phyloP scores from a whole-genome alignment of 1,284 basidiomycete species.

The Cutaneotrichosporon spelunceum region DNA sequence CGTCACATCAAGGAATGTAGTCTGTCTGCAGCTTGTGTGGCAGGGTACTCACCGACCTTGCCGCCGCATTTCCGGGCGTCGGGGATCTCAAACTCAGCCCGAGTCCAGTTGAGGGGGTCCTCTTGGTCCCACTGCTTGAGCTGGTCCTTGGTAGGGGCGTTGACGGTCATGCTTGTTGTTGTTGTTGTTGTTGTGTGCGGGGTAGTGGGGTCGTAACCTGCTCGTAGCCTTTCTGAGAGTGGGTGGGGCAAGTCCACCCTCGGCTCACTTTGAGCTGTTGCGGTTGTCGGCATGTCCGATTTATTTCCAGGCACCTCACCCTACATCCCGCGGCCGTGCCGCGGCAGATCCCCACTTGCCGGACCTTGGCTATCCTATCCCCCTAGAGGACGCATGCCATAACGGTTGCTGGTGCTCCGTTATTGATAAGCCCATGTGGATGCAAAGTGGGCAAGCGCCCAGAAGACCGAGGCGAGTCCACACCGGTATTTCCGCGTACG shows the following conservation, averaged over 20 bases:
- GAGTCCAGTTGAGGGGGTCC: slow-evolving; percentile 49
- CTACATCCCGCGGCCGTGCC: not conserved
- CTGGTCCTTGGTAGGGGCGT: slow-evolving; percentile 23
- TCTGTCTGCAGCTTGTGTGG: not conserved
- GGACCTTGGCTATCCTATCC: not conserved
- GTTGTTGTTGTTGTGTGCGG: not conserved
- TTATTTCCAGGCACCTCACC: not conserved
- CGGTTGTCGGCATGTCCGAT: not conserved
- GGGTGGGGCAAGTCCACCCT: not conserved
- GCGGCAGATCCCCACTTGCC: not conserved
- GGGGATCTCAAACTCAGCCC: slow-evolving; percentile 50
- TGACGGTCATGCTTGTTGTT: slow-evolving; percentile 11
- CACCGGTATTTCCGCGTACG: not conserved
- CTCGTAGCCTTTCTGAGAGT: not conserved
- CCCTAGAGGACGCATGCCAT: too few relatives aligned
- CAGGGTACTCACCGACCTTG: slow-evolving; percentile 35
- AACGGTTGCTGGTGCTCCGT: not conserved
- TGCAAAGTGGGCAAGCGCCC: not conserved
- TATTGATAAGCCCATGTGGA: not conserved
- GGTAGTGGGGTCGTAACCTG: too few relatives aligned
- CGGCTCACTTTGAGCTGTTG: not conserved
- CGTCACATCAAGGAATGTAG: too few relatives aligned
- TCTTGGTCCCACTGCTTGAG: slow-evolving; percentile 36
- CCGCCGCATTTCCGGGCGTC: slow-evolving; percentile 43
- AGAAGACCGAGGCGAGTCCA: not conserved